Conservation (phyloP, 176 grass and related monocot genomes). For the Leersia perrieri region DNA sequence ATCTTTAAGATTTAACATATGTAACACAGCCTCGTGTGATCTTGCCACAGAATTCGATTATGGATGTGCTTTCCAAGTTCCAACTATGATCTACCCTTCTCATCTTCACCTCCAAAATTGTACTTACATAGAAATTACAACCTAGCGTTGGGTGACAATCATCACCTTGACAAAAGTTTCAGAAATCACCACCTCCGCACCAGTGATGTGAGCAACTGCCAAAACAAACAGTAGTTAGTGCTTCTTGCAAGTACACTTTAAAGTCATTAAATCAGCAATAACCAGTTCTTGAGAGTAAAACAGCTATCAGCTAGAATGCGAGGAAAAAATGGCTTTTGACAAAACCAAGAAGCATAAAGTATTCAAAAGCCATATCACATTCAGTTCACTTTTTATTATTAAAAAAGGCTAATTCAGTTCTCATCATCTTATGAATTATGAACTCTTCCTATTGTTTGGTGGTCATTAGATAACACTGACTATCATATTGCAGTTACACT, state of each 20-base stretch:
- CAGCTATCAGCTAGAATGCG: background rate
- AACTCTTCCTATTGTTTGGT: background rate
- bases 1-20: slow-evolving; percentile 7
- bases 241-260: background rate
- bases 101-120: slow-evolving; percentile 47
- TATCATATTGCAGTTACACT: too few species aligned
- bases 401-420: background rate
- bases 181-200: slow-evolving; percentile 71
- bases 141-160: background rate
- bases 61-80: slow-evolving; percentile 16
- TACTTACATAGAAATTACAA: slow-evolving; percentile 41
- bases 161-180: background rate
- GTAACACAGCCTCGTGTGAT: background rate
- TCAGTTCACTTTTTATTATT: background rate
- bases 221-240: background rate
- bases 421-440: background rate
- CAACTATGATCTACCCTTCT: slow-evolving; percentile 30
- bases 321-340: background rate
- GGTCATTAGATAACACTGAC: background rate
- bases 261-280: background rate
- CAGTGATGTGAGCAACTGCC: slow-evolving; percentile 73
- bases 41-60: background rate
- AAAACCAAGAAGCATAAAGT: background rate
- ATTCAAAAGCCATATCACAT: background rate
- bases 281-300: background rate